A percentile compares a stretch with the other conserved stretches of the same genome.
Conservation (phyloP, 2,329 filamentous ascomycete genomes). For the Talaromyces sp. region DNA sequence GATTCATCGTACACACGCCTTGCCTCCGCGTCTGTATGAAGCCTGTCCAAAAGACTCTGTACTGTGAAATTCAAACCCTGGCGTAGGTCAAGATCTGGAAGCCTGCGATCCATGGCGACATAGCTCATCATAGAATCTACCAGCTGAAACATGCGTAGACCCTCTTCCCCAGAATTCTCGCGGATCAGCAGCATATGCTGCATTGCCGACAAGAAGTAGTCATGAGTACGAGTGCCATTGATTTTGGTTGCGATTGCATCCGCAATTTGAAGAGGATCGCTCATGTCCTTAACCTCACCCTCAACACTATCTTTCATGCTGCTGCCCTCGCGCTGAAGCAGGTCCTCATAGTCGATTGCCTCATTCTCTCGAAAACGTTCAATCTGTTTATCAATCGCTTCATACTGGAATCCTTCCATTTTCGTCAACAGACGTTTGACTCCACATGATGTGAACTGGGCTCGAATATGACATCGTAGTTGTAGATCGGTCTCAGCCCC, state of each 20-base stretch:
- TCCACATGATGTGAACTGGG: conserved; percentile 93
- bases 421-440: conserved; percentile 92
- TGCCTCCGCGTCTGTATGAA: conserved; percentile 95
- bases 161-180: conserved; percentile 88
- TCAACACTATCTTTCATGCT: conserved; percentile 88
- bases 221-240: conserved; percentile 79
- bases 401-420: conserved; percentile 98
- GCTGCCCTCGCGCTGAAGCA: conserved; percentile 86
- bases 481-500: conserved; percentile 86
- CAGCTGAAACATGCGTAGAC: conserved; percentile 92
- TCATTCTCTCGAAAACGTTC: conserved; percentile 92
- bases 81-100: conserved; percentile 97
- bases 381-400: conserved; percentile 97
- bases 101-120: conserved; percentile 92
- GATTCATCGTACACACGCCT: conserved; percentile 90
- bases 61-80: conserved; percentile 98
- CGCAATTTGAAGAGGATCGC: conserved; percentile 87
- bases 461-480: conserved; percentile 88
- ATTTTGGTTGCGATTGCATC: conserved; percentile 89
- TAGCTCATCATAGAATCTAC: conserved; percentile 99
- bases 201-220: conserved; percentile 94
- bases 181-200: conserved; percentile 93
- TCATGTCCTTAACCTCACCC: conserved; percentile 86
- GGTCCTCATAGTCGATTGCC: conserved; percentile 96
- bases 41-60: conserved; percentile 88